These are phyloP conservation scores for Ceratobasidium sp. DNA, from an alignment of 1,284 basidiomycete genomes.

Conservation along the genomic window DNA sequence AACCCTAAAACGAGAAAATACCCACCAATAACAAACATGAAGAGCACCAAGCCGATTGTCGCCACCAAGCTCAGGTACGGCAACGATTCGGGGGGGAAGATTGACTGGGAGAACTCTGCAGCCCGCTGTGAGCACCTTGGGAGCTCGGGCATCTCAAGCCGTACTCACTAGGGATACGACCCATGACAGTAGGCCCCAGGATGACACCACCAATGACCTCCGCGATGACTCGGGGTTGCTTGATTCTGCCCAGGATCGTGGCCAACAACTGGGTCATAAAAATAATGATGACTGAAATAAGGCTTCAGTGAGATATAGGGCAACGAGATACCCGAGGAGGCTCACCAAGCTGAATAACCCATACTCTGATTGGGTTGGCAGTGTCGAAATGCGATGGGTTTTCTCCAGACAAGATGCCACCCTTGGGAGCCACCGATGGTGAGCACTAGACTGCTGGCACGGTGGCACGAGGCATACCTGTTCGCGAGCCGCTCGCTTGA, in stretches of 20 bases:
- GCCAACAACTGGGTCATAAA: constrained; percentile 74
- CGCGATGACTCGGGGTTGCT: constrained; percentile 86
- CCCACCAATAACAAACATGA: constrained; percentile 91
- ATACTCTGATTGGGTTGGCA: constrained; percentile 75
- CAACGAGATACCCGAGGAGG: constrained; percentile 24
- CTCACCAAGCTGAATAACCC: constrained; percentile 79
- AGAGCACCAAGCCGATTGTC: constrained; percentile 87
- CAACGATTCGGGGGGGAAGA: constrained; percentile 79
- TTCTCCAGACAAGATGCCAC: constrained; percentile 67
- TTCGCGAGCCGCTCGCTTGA: constrained; percentile 56
- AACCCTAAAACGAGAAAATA: constrained; percentile 48
- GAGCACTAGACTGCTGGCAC: background rate
- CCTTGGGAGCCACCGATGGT: constrained; percentile 51
- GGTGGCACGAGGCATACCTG: constrained; percentile 55
- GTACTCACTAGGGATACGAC: constrained; percentile 61
- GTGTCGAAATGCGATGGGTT: constrained; percentile 69
- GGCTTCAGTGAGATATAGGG: constrained; percentile 14
- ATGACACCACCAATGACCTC: constrained; percentile 87
- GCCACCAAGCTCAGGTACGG: constrained; percentile 81
- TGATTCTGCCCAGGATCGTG: constrained; percentile 66
- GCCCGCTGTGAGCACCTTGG: constrained; percentile 64
- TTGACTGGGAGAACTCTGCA: constrained; percentile 68
- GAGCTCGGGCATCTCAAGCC: background rate
- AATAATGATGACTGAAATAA: constrained; percentile 68
- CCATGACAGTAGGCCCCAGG: constrained; percentile 75